Evolutionary conservation across 176 grass and related monocot genomes (phyloP).

Genomic region (Cenchrus fungigraminus): DNA sequence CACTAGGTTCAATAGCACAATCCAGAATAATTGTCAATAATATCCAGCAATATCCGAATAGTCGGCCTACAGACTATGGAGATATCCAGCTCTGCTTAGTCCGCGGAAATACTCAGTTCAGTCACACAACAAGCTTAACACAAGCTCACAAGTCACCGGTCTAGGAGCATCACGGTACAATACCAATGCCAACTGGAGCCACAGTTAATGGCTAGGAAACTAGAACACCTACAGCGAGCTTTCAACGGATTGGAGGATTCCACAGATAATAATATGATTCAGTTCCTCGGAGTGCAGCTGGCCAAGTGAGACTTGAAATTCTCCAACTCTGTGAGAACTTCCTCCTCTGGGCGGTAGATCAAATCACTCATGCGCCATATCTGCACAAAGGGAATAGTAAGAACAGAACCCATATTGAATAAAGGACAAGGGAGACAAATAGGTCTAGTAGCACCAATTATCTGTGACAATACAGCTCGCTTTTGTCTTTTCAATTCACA

Average conservation of each 20-base stretch:
- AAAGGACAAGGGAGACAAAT: background rate
- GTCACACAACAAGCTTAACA: slow-evolving; percentile 40
- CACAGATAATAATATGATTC: slow-evolving; percentile 36
- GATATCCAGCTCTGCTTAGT: slow-evolving; percentile 22
- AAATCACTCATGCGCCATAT: slow-evolving; percentile 95
- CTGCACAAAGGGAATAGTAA: slow-evolving; percentile 51
- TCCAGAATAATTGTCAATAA: slow-evolving; percentile 9
- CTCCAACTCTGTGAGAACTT: slow-evolving; percentile 83
- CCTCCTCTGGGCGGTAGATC: slow-evolving; percentile 82
- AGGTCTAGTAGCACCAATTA: background rate
- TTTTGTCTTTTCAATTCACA: slow-evolving; percentile 1
- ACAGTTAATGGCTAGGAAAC: slow-evolving; percentile 38
- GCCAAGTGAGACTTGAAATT: slow-evolving; percentile 75
- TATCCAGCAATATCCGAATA: slow-evolving; percentile 30
- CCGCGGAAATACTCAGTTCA: background rate
- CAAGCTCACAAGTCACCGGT: slow-evolving; percentile 21
- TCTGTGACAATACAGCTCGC: background rate
- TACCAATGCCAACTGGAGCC: slow-evolving; percentile 29
- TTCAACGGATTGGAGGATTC: slow-evolving; percentile 23
- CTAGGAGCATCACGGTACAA: slow-evolving; percentile 26
- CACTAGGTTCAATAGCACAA: slow-evolving; percentile 16
- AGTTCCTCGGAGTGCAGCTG: slow-evolving; percentile 58
- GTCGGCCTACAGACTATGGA: slow-evolving; percentile 33
- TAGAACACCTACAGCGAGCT: slow-evolving; percentile 34
- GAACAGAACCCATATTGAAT: background rate